Base-by-base conservation (phyloP, 352 stramenopile species). In the Globisporangium abappressorium region DNA sequence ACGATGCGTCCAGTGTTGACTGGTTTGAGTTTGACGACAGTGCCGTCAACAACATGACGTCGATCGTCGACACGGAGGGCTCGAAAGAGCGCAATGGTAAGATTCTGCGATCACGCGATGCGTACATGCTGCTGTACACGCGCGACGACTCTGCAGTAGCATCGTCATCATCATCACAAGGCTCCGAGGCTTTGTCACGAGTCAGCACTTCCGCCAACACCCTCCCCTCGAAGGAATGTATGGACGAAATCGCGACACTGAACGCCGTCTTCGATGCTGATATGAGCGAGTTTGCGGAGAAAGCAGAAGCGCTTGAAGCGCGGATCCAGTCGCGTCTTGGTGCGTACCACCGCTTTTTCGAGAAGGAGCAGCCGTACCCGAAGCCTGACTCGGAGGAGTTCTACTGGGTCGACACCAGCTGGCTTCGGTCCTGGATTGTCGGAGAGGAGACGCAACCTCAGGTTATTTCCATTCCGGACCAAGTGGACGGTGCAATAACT, bases 21-120 rank as follows among this genome's bases (percentile, higher is more conserved):
- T 95, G 87, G 84, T 96, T 89, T 70, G 85, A 91, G 70, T 96
- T 96, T 67, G 86, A 96, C 47, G 88, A 96, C 66, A 86, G 74
- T 24, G 65, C 84, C 30, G 89, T 95, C n/a, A 86, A 76, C 33
- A 73, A 77, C 49, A 82, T 82, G 74, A 70, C 71, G 9, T 66
- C 71, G 0, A 71, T 81, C 1, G 64, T 80, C 2, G 71, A 83
- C 43, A 78, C 66, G 3, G 67, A 87, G 65, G 66, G 72, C 1
- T 68, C 70, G 20, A 84, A 79, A 72, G 80, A 91, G 57, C 69
- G 70, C 24, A 62, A 80, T 3, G 84, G 76, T 9, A 85, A 84
- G 59, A 87, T 79, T 68, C 77, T 92, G 43, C 76, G 84, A 5
- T 95, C 86, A 1, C 80, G 86, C 22, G 88, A 96, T 57, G 87